Evolutionary conservation across 306 rosid species (phyloP).

Genomic region (Quercus agrifolia): DNA sequence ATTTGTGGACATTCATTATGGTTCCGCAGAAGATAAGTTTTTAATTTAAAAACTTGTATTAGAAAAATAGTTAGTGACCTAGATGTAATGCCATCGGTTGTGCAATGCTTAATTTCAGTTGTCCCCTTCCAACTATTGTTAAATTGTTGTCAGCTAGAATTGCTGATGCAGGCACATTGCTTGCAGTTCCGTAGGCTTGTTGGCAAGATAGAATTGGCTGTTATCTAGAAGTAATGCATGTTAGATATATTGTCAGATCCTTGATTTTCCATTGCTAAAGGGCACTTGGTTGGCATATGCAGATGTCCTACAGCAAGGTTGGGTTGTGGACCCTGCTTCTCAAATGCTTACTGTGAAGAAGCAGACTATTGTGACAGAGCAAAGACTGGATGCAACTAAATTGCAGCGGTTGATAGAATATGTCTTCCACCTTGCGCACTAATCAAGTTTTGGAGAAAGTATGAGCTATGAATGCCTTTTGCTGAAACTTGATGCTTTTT

Average conservation of each 20-base stretch:
- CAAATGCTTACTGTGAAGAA: constrained; percentile 81
- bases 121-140: background rate
- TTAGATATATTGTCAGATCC: too few relatives aligned
- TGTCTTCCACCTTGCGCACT: constrained; percentile 88
- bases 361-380: constrained; percentile 59
- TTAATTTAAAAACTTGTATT: background rate
- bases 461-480: constrained; percentile 10
- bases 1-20: background rate
- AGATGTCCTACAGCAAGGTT: constrained; percentile 69
- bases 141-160: background rate
- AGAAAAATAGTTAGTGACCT: background rate
- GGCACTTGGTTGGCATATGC: constrained; percentile 22
- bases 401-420: constrained; percentile 91
- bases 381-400: constrained; percentile 77
- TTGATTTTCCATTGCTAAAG: background rate
- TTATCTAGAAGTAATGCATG: too few relatives aligned
- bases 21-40: background rate
- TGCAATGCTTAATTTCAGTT: background rate
- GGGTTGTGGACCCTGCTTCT: constrained; percentile 72
- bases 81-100: background rate
- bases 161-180: background rate
- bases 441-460: constrained; percentile 15
- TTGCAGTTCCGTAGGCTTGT: too few relatives aligned
- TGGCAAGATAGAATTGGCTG: background rate
- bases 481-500: background rate